Percentiles rank a stretch among this genome's conserved stretches.
Conservation (phyloP, 768 basidiomycete species). For the Boletus rubroflammeus region DNA sequence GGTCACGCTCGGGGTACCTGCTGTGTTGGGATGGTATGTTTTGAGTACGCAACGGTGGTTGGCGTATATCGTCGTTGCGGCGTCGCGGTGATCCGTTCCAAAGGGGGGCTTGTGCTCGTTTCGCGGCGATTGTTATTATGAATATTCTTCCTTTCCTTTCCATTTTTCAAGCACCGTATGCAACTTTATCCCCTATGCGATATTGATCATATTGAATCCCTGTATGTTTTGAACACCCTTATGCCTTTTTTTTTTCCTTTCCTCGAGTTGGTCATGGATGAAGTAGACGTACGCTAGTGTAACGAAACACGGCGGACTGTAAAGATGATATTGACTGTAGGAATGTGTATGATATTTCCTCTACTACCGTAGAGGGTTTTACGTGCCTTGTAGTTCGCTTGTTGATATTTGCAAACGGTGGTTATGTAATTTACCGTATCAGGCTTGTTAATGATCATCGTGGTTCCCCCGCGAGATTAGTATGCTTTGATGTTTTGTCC, state of each 20-base stretch:
- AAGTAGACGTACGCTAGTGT: neutral
- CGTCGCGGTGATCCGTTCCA: neutral
- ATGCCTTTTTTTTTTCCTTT: neutral
- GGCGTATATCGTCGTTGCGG: conserved; percentile 1
- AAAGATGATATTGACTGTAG: neutral
- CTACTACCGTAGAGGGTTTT: too few species aligned
- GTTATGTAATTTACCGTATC: too few species aligned
- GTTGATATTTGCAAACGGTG: too few species aligned
- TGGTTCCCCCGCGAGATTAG: too few species aligned
- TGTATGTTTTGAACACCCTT: neutral
- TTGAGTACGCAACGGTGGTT: conserved; percentile 10
- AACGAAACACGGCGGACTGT: neutral
- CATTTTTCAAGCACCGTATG: neutral
- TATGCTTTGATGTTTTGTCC: too few species aligned
- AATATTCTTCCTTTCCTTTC: neutral
- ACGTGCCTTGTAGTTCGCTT: too few species aligned
- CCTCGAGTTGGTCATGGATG: neutral
- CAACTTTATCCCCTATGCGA: neutral
- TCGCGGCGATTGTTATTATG: neutral
- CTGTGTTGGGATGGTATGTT: conserved; percentile 20
- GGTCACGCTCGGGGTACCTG: conserved; percentile 17
- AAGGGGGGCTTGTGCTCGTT: neutral
- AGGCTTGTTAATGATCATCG: too few species aligned
- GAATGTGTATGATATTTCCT: neutral
- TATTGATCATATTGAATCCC: neutral